phyloP scores from a whole-genome alignment of 441 rosid species.

The Gossypium laxum region DNA sequence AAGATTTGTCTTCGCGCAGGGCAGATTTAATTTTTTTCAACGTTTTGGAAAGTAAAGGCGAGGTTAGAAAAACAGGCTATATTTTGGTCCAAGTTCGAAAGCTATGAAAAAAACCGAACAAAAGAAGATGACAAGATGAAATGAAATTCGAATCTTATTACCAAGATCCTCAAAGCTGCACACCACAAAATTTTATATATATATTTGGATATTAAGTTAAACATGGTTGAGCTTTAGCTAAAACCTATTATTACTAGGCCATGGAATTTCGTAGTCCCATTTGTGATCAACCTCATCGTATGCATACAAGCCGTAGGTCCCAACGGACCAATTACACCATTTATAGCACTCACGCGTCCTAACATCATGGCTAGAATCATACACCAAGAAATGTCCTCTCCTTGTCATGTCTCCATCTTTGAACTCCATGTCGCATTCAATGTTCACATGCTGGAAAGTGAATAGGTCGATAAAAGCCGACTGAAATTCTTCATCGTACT shows the following conservation, averaged over 20 bases:
- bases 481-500: neutral
- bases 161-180: too few relatives aligned
- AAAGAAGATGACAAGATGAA: too few relatives aligned
- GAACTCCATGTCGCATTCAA: conserved; percentile 11
- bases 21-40: too few relatives aligned
- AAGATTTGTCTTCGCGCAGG: too few relatives aligned
- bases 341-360: conserved; percentile 11
- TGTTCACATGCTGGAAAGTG: neutral
- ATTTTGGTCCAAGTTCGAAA: too few relatives aligned
- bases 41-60: too few relatives aligned
- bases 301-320: conserved; percentile 7
- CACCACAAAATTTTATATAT: too few relatives aligned
- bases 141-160: too few relatives aligned
- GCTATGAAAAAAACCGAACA: too few relatives aligned
- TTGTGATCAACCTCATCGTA: neutral
- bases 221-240: neutral
- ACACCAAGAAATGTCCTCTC: conserved; percentile 1
- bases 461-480: neutral
- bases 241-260: neutral
- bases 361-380: neutral
- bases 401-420: neutral
- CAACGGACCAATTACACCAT: conserved; percentile 11
- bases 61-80: too few relatives aligned
- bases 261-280: conserved; percentile 12
- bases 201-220: neutral